Evolutionary conservation across 257 asterid genomes (phyloP).

Genomic region (Plantago elongata): DNA sequence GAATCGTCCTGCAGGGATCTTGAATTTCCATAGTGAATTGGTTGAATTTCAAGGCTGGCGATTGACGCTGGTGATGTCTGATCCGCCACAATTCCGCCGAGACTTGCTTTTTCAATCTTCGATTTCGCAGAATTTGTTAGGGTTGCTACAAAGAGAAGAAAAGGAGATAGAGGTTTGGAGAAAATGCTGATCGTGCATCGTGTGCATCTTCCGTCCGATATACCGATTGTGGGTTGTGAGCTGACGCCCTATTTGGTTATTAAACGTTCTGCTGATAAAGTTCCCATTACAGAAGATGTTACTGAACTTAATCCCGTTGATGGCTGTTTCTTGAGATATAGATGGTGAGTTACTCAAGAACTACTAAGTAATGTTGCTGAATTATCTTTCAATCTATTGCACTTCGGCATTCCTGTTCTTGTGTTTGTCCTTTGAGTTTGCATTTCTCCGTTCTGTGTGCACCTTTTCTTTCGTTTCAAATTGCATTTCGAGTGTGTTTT

Average conservation of each 20-base stretch:
- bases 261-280: constrained; percentile 53
- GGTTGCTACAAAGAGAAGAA: constrained; percentile 26
- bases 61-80: constrained; percentile 77
- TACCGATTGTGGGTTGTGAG: constrained; percentile 95
- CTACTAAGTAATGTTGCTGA: too few species aligned
- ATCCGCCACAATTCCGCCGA: constrained; percentile 70
- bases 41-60: constrained; percentile 48
- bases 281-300: constrained; percentile 62
- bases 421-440: too few species aligned
- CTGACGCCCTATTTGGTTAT: constrained; percentile 81
- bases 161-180: constrained; percentile 9
- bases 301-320: constrained; percentile 67
- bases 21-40: too few species aligned
- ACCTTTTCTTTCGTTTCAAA: too few species aligned
- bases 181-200: constrained; percentile 84
- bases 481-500: too few species aligned
- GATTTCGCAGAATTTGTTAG: constrained; percentile 10
- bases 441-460: too few species aligned
- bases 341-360: constrained; percentile 42
- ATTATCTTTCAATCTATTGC: too few species aligned
- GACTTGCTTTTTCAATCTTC: constrained; percentile 26
- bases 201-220: constrained; percentile 96
- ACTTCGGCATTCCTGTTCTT: too few species aligned
- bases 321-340: constrained; percentile 74
- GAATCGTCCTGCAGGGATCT: too few species aligned